Evolutionary conservation across 306 rosid genomes (phyloP).

Genomic region (Ammopiptanthus mongolicus): DNA sequence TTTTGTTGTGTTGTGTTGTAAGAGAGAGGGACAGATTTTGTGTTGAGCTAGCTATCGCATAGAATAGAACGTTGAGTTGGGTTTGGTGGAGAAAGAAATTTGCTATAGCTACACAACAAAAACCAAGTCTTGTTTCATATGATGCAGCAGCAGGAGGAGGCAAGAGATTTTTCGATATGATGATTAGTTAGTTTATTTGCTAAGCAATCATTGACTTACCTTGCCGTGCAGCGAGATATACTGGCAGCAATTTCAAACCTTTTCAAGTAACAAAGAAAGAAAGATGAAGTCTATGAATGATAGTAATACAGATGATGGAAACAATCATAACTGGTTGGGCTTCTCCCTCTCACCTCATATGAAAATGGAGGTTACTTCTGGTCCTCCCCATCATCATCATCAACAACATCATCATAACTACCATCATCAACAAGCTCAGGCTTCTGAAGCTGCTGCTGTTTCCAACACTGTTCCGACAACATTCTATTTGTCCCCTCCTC

Average conservation of each 20-base stretch:
- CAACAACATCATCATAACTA: constrained; percentile 24
- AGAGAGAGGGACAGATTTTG: constrained; percentile 11
- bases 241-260: constrained; percentile 15
- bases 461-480: constrained; percentile 40
- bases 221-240: constrained; percentile 25
- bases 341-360: constrained; percentile 89
- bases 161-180: constrained; percentile 30
- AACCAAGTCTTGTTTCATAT: constrained; percentile 5
- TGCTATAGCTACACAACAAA: constrained; percentile 36
- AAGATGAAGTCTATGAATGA: constrained; percentile 70
- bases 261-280: constrained; percentile 13
- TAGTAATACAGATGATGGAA: constrained; percentile 27
- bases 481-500: constrained; percentile 45
- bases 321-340: constrained; percentile 77
- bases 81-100: constrained; percentile 20
- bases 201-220: constrained; percentile 55
- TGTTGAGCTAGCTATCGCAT: constrained; percentile 5
- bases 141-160: background rate
- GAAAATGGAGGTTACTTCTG: constrained; percentile 55
- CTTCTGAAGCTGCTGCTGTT: constrained; percentile 27
- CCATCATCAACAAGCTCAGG: constrained; percentile 30
- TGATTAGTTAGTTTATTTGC: constrained; percentile 39
- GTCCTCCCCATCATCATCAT: constrained; percentile 22
- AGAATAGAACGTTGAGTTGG: constrained; percentile 18
- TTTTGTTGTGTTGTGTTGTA: constrained; percentile 26